Base-by-base conservation (phyloP, 257 asterid genomes). In the Rhazya stricta region DNA sequence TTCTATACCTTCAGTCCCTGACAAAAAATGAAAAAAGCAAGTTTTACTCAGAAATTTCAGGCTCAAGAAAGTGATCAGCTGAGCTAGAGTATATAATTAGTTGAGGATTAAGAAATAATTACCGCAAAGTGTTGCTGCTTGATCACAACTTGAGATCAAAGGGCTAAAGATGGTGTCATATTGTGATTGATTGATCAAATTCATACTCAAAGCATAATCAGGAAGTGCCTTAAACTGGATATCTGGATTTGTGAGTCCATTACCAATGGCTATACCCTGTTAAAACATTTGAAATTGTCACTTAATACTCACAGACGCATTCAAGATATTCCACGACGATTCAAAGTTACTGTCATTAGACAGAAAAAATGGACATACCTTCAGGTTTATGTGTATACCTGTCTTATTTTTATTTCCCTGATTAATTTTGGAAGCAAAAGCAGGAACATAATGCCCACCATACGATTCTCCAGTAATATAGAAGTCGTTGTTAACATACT, bases 211-310 rank as follows among this genome's bases (percentile, higher is more conserved):
- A 15, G 94, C 92, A 75, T 71, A 89, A 65, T 84, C 90, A 9
- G 84, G 53, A 74, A 84, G 85, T 27, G 92, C 86, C 67, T 78
- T 58, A 76, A 83, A 89, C 75, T 87, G 92, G 37, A 87, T 85
- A 77, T 56, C 91, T 2, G 91, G 91, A 57, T 89, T 63, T 23
- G 94, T 88, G 9, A 85, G 84, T 16, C 91, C 93, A 80, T 87
- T 89, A 32, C 94, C 94, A 60, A 89, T 87, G 16, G 89, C 94
- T 27, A 89, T 74, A 19, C 92, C 94, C n/a, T n/a, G n/a, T n/a
- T n/a, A n/a, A n/a, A n/a, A n/a, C n/a, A n/a, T n/a, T n/a, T n/a
- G n/a, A n/a, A n/a, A n/a, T n/a, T n/a, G n/a, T n/a, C n/a, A n/a
- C n/a, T n/a, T n/a, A n/a, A n/a, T n/a, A n/a, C n/a, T n/a, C n/a